Percentiles rank a stretch among this genome's conserved stretches.
Evolutionary conservation across 148 eudicot genomes (phyloP).

Genomic region (Diospyros kaki): DNA sequence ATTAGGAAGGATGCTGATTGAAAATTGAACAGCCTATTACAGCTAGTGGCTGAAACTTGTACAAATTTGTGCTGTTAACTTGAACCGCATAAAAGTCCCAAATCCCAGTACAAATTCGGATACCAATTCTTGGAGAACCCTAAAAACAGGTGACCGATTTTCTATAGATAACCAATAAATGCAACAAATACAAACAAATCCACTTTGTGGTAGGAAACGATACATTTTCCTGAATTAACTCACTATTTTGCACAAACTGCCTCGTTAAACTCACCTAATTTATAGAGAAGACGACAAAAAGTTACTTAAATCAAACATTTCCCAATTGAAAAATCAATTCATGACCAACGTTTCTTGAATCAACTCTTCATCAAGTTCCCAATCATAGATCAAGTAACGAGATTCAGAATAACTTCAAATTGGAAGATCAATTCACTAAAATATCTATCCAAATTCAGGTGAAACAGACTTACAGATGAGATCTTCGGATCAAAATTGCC

Average conservation of each 20-base stretch:
- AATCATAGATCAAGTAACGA: not conserved
- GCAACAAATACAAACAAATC: not conserved
- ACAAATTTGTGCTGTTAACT: not conserved
- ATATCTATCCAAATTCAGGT: not conserved
- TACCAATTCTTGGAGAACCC: too few relatives aligned
- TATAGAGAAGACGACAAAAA: not conserved
- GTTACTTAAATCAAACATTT: not conserved
- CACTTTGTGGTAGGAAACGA: not conserved
- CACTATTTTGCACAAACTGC: not conserved
- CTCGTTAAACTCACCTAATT: not conserved
- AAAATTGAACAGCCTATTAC: not conserved
- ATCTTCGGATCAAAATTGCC: constrained; percentile 39
- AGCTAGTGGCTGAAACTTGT: constrained; percentile 5
- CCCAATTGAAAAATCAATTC: too few relatives aligned
- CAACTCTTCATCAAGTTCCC: not conserved
- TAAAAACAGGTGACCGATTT: not conserved
- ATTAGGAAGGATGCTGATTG: not conserved
- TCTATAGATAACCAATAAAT: not conserved
- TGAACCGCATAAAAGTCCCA: not conserved
- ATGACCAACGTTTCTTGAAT: too few relatives aligned
- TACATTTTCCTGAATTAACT: not conserved
- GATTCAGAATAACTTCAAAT: not conserved
- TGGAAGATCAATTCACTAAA: not conserved
- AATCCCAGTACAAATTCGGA: not conserved
- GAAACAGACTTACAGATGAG: constrained; percentile 30